These are phyloP conservation scores for Eucalyptus curtisii DNA, from an alignment of 345 rosid species.

Conservation along the genomic window DNA sequence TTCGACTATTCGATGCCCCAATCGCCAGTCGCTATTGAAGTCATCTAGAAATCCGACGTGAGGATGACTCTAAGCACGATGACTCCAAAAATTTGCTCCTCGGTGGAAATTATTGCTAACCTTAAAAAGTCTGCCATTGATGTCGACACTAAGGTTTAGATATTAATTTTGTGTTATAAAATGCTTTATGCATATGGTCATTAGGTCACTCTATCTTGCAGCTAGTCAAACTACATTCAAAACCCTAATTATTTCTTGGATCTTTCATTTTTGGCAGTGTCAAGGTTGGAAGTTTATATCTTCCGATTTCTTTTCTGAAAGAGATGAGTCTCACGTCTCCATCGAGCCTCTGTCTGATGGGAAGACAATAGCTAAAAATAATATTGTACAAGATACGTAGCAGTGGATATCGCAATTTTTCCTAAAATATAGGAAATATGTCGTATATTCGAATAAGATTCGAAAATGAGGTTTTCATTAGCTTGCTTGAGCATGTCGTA, in stretches of 20 bases:
- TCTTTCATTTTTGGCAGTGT: background rate
- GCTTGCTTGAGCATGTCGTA: background rate
- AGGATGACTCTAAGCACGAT: background rate
- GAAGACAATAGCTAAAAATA: background rate
- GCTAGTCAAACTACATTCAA: background rate
- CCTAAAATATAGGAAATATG: background rate
- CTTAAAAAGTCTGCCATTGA: background rate
- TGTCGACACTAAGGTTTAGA: background rate
- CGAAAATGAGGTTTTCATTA: background rate
- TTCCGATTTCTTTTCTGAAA: background rate
- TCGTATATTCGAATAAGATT: background rate
- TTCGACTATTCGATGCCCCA: background rate
- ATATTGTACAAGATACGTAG: background rate
- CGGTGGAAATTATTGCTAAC: background rate
- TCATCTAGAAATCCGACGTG: background rate
- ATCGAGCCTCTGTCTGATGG: background rate
- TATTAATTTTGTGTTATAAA: background rate
- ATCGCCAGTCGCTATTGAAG: background rate
- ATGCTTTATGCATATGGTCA: background rate
- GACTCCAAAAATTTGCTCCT: background rate
- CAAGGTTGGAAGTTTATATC: background rate
- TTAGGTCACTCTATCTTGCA: background rate
- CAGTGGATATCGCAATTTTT: background rate
- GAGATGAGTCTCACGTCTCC: background rate
- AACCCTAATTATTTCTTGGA: background rate